Percentiles rank a stretch among this genome's conserved stretches.
These are phyloP conservation scores for Myriangium duriaei DNA, from an alignment of 2,329 filamentous ascomycete genomes.

Conservation along the genomic window DNA sequence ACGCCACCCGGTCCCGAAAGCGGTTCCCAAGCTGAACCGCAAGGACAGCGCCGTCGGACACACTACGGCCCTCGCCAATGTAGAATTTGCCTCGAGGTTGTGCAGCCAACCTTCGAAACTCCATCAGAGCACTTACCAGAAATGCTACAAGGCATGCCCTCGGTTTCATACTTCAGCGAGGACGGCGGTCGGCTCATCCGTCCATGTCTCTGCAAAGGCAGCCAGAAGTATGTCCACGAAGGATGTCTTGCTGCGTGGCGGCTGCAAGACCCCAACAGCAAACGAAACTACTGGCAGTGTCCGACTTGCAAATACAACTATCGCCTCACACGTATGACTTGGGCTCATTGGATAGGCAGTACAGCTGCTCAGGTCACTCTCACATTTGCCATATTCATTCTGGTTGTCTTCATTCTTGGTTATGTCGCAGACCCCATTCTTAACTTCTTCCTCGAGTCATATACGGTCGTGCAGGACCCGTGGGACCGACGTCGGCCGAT, in stretches of 20 bases:
- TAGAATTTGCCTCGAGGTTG: conserved; percentile 74
- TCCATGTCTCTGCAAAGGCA: conserved; percentile 88
- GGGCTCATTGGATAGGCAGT: conserved; percentile 50
- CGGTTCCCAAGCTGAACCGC: too few relatives aligned
- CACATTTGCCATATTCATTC: conserved; percentile 58
- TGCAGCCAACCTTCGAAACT: conserved; percentile 43
- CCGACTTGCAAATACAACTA: conserved; percentile 81
- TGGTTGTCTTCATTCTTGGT: conserved; percentile 68
- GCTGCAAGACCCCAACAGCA: conserved; percentile 52
- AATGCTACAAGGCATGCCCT: conserved; percentile 43
- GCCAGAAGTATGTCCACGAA: conserved; percentile 88
- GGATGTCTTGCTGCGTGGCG: conserved; percentile 78
- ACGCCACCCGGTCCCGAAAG: conserved; percentile 2
- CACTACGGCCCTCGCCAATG: conserved; percentile 65
- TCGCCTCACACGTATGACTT: conserved; percentile 61
- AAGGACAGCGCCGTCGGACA: too few relatives aligned
- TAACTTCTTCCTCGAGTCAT: conserved; percentile 72
- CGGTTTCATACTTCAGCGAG: conserved; percentile 59
- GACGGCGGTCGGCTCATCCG: conserved; percentile 69
- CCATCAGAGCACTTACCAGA: conserved; percentile 40
- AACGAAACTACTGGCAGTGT: conserved; percentile 72
- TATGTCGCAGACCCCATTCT: conserved; percentile 90
- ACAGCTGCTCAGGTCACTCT: conserved; percentile 52
- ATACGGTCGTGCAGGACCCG: conserved; percentile 19
- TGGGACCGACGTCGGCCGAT: conserved; percentile 17